Conservation (phyloP, 257 asterid species). For the Solanum dulcamara region DNA sequence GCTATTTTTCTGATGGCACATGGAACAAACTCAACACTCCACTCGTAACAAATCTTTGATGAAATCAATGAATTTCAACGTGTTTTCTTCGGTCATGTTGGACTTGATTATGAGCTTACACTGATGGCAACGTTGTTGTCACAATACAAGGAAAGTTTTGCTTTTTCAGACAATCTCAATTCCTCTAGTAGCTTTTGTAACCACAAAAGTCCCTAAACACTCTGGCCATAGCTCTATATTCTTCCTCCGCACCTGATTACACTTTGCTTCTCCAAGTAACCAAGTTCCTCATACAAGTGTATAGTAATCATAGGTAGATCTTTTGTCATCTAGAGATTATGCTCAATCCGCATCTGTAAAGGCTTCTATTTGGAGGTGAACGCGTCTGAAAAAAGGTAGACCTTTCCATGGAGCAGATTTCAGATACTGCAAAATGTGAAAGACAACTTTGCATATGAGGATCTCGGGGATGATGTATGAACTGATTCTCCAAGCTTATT, state of each 20-base stretch:
- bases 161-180: background rate
- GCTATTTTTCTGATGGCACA: background rate
- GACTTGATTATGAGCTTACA: background rate
- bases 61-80: background rate
- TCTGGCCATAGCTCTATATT: background rate
- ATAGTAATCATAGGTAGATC: background rate
- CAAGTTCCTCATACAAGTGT: background rate
- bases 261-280: background rate
- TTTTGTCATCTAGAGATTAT: background rate
- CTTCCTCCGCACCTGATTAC: background rate
- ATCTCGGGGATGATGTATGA: background rate
- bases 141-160: background rate
- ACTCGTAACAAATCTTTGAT: background rate
- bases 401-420: background rate
- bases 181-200: background rate
- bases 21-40: background rate
- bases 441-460: background rate
- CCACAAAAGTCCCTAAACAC: background rate
- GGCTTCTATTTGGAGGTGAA: background rate
- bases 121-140: background rate
- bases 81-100: background rate
- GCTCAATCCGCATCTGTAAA: background rate
- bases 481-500: background rate
- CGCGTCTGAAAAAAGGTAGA: background rate
- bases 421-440: background rate